These are phyloP conservation scores for Urtica urens DNA, from an alignment of 306 rosid genomes.

Conservation along the genomic window DNA sequence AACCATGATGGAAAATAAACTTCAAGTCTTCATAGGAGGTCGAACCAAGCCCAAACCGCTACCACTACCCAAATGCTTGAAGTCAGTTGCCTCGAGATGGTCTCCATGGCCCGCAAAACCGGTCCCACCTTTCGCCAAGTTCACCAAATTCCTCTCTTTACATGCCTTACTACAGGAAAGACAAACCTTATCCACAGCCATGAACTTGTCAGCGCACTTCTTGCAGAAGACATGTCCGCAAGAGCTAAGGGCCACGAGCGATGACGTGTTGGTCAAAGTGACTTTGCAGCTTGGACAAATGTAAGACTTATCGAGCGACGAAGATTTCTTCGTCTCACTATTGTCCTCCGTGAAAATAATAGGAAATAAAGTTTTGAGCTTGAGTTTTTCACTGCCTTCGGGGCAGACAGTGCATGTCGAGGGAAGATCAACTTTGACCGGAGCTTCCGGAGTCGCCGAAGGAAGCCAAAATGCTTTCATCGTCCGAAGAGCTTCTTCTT, in stretches of 20 bases:
- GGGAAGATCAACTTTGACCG: constrained; percentile 71
- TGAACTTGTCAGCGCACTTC: constrained; percentile 82
- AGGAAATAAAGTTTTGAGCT: constrained; percentile 74
- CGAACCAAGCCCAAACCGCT: constrained; percentile 88
- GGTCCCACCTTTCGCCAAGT: constrained; percentile 78
- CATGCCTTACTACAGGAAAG: constrained; percentile 82
- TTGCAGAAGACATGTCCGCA: constrained; percentile 93
- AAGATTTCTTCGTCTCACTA: constrained; percentile 47
- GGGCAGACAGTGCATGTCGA: constrained; percentile 66
- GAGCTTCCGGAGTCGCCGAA: constrained; percentile 88
- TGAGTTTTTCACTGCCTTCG: constrained; percentile 79
- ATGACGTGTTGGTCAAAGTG: constrained; percentile 65
- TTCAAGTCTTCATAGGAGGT: constrained; percentile 73
- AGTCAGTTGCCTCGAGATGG: constrained; percentile 81
- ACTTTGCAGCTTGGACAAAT: constrained; percentile 94
- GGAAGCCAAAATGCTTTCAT: constrained; percentile 99
- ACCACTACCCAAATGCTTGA: constrained; percentile 97
- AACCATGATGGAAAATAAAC: background rate
- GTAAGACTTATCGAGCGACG: constrained; percentile 45
- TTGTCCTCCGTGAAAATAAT: constrained; percentile 70
- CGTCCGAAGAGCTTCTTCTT: constrained; percentile 95
- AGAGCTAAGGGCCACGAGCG: constrained; percentile 81
- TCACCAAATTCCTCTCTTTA: constrained; percentile 70
- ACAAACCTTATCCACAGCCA: constrained; percentile 84
- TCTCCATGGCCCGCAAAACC: constrained; percentile 84